These are phyloP conservation scores for Fusarium sp. DNA, from an alignment of 2,329 filamentous ascomycete species.

Conservation along the genomic window DNA sequence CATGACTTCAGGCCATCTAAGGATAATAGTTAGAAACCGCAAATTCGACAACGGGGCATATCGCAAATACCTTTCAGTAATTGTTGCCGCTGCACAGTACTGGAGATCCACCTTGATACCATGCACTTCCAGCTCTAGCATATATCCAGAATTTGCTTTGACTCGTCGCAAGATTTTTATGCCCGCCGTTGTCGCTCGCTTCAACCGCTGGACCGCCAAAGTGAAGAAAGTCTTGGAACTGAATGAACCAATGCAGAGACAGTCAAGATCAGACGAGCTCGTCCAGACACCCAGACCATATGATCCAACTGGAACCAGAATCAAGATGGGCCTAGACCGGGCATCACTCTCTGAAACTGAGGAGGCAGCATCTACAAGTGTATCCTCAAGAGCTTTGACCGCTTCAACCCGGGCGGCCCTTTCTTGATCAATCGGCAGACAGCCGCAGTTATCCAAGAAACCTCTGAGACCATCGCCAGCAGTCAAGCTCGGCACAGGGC, in stretches of 20 bases:
- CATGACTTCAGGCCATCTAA: constrained; percentile 64
- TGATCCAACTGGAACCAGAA: constrained; percentile 75
- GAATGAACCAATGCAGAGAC: constrained; percentile 75
- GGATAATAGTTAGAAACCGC: neutral
- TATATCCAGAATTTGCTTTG: constrained; percentile 71
- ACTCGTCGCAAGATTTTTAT: constrained; percentile 71
- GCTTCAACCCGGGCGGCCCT: constrained; percentile 59
- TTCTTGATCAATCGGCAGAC: constrained; percentile 66
- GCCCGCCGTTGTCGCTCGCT: constrained; percentile 59
- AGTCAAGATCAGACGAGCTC: constrained; percentile 73
- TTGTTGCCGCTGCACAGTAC: constrained; percentile 72
- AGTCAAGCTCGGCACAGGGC: constrained; percentile 52
- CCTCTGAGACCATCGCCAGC: constrained; percentile 55
- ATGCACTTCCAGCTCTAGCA: constrained; percentile 74
- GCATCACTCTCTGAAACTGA: constrained; percentile 15
- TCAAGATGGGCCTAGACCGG: constrained; percentile 55
- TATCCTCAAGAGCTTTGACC: constrained; percentile 61
- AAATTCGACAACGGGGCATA: neutral
- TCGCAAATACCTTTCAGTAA: constrained; percentile 64
- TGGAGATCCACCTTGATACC: constrained; percentile 75
- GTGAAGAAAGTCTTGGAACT: constrained; percentile 74
- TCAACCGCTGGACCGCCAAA: constrained; percentile 69
- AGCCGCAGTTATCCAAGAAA: constrained; percentile 56
- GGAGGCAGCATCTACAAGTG: constrained; percentile 56
- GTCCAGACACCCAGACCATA: constrained; percentile 76